Base-by-base conservation (phyloP, 768 basidiomycete species). In the Brasilioporus rufonigricans region DNA sequence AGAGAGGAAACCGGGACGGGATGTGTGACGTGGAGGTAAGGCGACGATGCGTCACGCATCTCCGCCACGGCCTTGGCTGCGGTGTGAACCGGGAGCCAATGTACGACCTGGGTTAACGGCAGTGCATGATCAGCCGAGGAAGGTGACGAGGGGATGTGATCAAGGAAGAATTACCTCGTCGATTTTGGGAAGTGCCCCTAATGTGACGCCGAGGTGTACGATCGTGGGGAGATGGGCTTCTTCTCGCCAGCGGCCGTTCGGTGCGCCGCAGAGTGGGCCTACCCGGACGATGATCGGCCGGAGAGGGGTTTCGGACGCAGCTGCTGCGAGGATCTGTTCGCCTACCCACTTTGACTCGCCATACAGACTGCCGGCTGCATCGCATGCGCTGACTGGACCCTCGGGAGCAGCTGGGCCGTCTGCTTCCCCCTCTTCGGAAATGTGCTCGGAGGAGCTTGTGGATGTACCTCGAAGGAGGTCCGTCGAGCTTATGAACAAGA, bases 241-340 rank as follows among this genome's bases (percentile, higher is more conserved):
- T 31, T 65, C 60, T 29, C 76, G 73, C 77, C 76, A 77, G 26
- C 63, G 64, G 1, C 77, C 77, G 48, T 71, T 73, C 1, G 39
- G 35, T 16, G 65, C 67, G 8, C 77, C 73, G 13, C 65, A 63
- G 0, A 78, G 59, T 49, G 74, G 74, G 5, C 77, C 76, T 0
- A 74, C 61, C 44, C 77, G 74, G 35, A 76, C 40, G 11, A 66
- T 58, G 27, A 72, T 62, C 2, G 59, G 61, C 59, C 59, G 64
- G 50, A 65, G 55, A 45, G 56, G 45, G 12, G 65, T 61, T 32
- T 51, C 21, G 44, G 56, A 52, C 3, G 59, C 54, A n/a, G 65
- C 59, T 6, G 51, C n/a, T 18, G 48, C 27, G 52, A 65, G 62
- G 23, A 65, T 66, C 57, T 57, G 62, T 51, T 67, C 57, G 29